phyloP scores from a whole-genome alignment of 768 basidiomycete genomes.

The Kockovaella imperatae region DNA sequence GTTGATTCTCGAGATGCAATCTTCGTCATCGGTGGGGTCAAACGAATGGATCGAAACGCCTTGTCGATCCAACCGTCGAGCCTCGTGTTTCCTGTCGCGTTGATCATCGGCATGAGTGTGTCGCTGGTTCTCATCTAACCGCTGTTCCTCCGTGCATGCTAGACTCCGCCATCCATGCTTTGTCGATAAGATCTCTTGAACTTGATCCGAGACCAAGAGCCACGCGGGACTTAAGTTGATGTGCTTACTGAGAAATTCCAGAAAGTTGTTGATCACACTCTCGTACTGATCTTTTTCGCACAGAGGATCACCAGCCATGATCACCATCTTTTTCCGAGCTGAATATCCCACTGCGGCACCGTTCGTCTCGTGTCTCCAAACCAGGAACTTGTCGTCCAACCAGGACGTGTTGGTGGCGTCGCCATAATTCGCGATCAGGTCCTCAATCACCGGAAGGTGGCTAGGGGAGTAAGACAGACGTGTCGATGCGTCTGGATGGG shows the following conservation, averaged over 20 bases:
- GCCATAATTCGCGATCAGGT: conserved; percentile 59
- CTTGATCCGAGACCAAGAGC: conserved; percentile 54
- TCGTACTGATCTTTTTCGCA: conserved; percentile 47
- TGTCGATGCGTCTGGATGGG: conserved; percentile 19
- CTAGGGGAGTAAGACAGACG: background rate
- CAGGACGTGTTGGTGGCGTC: conserved; percentile 64
- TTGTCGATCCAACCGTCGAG: conserved; percentile 11
- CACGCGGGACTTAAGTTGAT: conserved; percentile 52
- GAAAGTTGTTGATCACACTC: conserved; percentile 51
- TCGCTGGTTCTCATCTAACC: conserved; percentile 49
- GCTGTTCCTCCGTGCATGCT: conserved; percentile 59
- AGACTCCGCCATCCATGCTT: conserved; percentile 55
- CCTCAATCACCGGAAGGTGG: conserved; percentile 47
- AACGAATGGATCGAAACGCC: conserved; percentile 48
- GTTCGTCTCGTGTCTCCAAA: conserved; percentile 52
- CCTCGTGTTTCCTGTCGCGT: too few species aligned
- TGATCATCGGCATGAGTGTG: conserved; percentile 50
- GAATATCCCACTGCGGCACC: conserved; percentile 62
- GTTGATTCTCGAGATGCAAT: conserved; percentile 51
- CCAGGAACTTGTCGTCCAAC: conserved; percentile 54
- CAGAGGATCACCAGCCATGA: conserved; percentile 60
- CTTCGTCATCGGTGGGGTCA: conserved; percentile 49
- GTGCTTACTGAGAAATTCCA: conserved; percentile 47
- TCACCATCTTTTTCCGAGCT: conserved; percentile 51
- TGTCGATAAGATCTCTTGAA: conserved; percentile 53